Conservation (phyloP, 139 green algal species). For the Gonium pectorale region DNA sequence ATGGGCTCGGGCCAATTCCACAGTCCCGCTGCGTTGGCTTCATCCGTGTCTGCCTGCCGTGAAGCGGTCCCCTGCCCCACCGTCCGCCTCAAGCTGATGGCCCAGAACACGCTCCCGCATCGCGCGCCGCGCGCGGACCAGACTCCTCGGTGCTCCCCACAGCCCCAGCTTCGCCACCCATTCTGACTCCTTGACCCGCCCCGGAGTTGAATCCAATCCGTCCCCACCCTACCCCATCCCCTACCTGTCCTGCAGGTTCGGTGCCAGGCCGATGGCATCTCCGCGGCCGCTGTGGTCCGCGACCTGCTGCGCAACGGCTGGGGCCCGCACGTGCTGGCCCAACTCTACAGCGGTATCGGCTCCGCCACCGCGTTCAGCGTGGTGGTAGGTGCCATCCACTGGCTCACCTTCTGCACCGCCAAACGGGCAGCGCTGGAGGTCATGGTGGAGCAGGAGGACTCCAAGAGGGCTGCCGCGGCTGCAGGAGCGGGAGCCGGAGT, state of each 20-base stretch:
- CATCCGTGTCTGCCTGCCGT: too few relatives aligned
- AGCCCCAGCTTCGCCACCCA: too few relatives aligned
- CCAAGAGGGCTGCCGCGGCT: neutral
- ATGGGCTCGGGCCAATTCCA: too few relatives aligned
- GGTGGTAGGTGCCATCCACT: constrained; percentile 61
- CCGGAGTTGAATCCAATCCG: too few relatives aligned
- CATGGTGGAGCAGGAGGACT: constrained; percentile 10
- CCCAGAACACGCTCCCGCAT: too few relatives aligned
- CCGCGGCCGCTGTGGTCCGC: constrained; percentile 47
- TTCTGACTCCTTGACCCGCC: too few relatives aligned
- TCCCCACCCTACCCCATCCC: neutral
- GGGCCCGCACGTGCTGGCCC: neutral
- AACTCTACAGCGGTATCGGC: constrained; percentile 52
- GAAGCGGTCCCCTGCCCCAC: too few relatives aligned
- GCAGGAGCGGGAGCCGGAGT: neutral
- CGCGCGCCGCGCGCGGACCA: too few relatives aligned
- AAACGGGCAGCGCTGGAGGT: constrained; percentile 35
- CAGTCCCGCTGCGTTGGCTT: too few relatives aligned
- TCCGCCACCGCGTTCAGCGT: constrained; percentile 60
- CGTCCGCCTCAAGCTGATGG: too few relatives aligned
- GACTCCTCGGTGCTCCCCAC: too few relatives aligned
- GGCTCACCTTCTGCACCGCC: constrained; percentile 46
- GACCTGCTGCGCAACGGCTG: constrained; percentile 47
- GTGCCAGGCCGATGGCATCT: constrained; percentile 67
- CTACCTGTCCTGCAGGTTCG: constrained; percentile 52